A percentile compares a stretch with the other conserved stretches of the same genome.
phyloP scores from a whole-genome alignment of 805 yeast species.

The Wickerhamiella siamensis region DNA sequence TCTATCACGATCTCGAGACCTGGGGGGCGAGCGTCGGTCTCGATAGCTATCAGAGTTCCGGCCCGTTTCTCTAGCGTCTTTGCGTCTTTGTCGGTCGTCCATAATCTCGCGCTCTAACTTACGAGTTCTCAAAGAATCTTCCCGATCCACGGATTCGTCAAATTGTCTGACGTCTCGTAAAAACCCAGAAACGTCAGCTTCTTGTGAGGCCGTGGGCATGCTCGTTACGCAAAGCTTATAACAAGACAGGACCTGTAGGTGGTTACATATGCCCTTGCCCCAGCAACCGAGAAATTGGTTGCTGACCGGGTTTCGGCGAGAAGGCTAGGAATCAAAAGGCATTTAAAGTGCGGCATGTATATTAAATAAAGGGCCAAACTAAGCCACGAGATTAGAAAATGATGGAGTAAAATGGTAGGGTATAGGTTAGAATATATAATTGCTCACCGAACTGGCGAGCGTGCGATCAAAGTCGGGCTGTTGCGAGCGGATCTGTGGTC shows the following conservation, averaged over 20 bases:
- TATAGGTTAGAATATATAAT: no score
- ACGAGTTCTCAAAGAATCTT: constrained; percentile 21
- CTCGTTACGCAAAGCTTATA: no score
- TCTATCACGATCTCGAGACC: not conserved
- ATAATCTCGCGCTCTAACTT: constrained; percentile 20
- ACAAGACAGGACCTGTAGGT: no score
- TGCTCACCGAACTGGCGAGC: no score
- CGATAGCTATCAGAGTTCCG: not conserved
- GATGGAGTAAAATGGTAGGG: no score
- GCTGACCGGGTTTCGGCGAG: no score
- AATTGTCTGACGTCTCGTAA: constrained; percentile 19
- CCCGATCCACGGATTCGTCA: constrained; percentile 16
- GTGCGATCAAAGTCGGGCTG: not conserved
- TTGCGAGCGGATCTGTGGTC: not conserved
- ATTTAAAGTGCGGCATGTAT: no score
- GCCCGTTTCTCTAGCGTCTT: not conserved
- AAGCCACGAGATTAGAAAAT: no score
- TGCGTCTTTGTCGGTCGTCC: constrained; percentile 20
- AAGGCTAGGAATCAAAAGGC: no score
- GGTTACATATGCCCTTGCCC: no score
- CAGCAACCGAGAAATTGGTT: no score
- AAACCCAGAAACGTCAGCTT: constrained; percentile 19
- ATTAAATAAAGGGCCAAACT: no score
- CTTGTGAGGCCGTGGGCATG: not conserved
- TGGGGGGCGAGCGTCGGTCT: not conserved